Evolutionary conservation across 1,139 yeast species (phyloP), one percentile per base, ranked within the genome.

Genomic region (Cylindricascospora bacillispora): DNA sequence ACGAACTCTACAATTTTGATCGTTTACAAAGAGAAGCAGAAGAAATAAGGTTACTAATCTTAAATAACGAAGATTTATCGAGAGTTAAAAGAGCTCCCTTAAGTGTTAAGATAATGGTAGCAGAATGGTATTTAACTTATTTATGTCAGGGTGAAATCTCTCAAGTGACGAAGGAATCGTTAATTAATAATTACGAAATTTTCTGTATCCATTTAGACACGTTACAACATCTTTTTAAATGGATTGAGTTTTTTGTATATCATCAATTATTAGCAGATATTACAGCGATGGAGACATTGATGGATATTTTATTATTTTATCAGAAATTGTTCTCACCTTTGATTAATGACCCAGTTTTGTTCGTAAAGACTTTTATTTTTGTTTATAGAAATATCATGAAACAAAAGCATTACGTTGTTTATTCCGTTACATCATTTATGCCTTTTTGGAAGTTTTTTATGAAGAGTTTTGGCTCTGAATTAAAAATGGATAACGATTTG

Each of bases 231-330:
- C 50, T 47, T 26, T 52, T 50, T 32, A 49, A 47, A 29, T 52
- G 56, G 56, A 36, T 51, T 6, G 57, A 52, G 30, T 52, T 47
- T 30, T 41, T 51, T 21, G 49, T 51, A 6, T 52, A 52, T 32
- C 57, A 50, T 33, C 54, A 49, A 26, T 29, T 50, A 18, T 25
- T 52, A 12, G 36, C 28, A 4, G 49, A 51, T 33, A 38, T 50
- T 4, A 47, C 41, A 25, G 38, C 53, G 2, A 29, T 52, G 27
- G 54, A 45, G 31, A 32, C 43, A 11, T 31, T 52, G 18, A 44
- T 44, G 26, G 54, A 50, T 30, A 46, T 52, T 13, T 31, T 52
- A 13, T 34, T 50, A 22, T 38, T 44, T 25, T 48, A 44, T 27
- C 44, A 45, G 18, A 49, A 46, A 32, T 32, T 49, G 15, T 50